A percentile compares a stretch with the other conserved stretches of the same genome.
Conservation (phyloP, 176 grass and related monocot genomes). For the Oryza brachyantha region DNA sequence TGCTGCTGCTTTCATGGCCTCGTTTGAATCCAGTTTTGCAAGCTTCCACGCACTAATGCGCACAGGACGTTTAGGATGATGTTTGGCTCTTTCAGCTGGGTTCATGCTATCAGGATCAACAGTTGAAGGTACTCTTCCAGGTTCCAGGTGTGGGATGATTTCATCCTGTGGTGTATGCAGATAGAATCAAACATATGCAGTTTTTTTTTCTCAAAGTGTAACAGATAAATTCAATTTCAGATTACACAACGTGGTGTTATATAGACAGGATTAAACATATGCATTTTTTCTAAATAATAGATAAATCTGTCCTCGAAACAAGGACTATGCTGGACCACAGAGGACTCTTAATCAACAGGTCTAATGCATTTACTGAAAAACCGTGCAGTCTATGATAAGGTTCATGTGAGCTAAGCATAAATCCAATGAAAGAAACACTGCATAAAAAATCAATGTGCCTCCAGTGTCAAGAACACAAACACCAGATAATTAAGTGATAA, state of each 20-base stretch:
- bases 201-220: not conserved
- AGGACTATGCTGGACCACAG: not conserved
- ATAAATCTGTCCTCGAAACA: constrained; percentile 5
- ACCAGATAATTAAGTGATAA: not conserved
- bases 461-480: constrained; percentile 16
- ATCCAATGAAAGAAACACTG: not conserved
- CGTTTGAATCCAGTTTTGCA: constrained; percentile 77
- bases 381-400: constrained; percentile 14
- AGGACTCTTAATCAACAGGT: constrained; percentile 1
- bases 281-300: not conserved
- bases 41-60: constrained; percentile 96
- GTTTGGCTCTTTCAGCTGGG: constrained; percentile 49
- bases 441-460: not conserved
- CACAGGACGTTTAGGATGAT: constrained; percentile 59
- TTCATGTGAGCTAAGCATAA: constrained; percentile 19
- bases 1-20: constrained; percentile 85
- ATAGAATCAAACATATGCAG: constrained; percentile 26
- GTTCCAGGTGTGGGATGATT: constrained; percentile 83
- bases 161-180: constrained; percentile 64
- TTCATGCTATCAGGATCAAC: constrained; percentile 84
- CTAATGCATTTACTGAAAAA: constrained; percentile 7
- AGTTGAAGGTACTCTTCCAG: constrained; percentile 79
- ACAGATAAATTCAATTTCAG: not conserved
- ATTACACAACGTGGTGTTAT: too few relatives aligned
- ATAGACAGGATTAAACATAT: not conserved